phyloP scores from a whole-genome alignment of 225 moss, liverwort and hornwort species.

The Pseudisothecium myosuroides region DNA sequence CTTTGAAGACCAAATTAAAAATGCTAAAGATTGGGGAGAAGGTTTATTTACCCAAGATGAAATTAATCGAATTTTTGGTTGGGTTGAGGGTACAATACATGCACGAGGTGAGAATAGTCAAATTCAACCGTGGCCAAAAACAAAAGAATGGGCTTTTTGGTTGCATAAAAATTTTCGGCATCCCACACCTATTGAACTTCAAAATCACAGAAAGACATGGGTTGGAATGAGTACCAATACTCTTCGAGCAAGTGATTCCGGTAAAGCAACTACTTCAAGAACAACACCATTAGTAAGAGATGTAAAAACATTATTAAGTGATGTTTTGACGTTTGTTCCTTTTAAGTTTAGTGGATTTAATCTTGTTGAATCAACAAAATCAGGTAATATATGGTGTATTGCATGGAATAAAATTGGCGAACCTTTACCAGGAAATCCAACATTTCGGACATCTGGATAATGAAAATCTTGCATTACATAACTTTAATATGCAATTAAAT shows the following conservation, averaged over 20 bases:
- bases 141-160: slow-evolving; percentile 27
- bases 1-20: neutral
- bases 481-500: neutral
- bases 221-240: slow-evolving; percentile 23
- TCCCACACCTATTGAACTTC: slow-evolving; percentile 1
- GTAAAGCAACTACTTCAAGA: neutral
- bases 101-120: neutral
- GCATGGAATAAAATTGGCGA: neutral
- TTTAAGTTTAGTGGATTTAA: neutral
- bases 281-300: slow-evolving; percentile 14
- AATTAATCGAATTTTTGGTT: neutral
- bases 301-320: slow-evolving; percentile 8
- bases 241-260: neutral
- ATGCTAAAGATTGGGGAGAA: slow-evolving; percentile 7
- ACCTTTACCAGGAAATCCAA: slow-evolving; percentile 13
- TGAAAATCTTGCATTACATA: neutral
- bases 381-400: slow-evolving; percentile 35
- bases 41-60: slow-evolving; percentile 25
- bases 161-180: slow-evolving; percentile 14
- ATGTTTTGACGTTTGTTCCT: slow-evolving; percentile 32
- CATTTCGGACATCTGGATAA: neutral
- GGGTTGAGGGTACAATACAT: slow-evolving; percentile 15
- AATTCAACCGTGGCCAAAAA: slow-evolving; percentile 7
- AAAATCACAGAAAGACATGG: slow-evolving; percentile 15
- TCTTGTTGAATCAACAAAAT: slow-evolving; percentile 16